Conservation (phyloP, 2,329 filamentous ascomycete species). For the Fusarium virguliforme region DNA sequence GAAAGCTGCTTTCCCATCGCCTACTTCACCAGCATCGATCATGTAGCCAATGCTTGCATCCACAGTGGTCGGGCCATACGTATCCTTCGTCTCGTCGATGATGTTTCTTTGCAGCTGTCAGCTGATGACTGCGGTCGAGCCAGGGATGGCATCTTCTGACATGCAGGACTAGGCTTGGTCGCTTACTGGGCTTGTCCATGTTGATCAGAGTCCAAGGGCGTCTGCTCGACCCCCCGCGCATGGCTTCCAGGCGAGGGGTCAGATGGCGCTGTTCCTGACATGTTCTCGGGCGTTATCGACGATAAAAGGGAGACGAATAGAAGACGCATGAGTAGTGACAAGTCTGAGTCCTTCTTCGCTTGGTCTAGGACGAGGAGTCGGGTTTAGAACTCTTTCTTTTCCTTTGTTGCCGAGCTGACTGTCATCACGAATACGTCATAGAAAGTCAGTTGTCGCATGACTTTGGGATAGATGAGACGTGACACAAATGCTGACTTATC, state of each 20-base stretch:
- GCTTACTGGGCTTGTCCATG: conserved; percentile 30
- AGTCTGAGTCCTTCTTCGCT: background rate
- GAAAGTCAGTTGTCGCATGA: background rate
- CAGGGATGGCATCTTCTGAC: background rate
- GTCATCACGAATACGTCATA: conserved; percentile 27
- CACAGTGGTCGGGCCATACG: conserved; percentile 2
- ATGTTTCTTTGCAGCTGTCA: conserved; percentile 16
- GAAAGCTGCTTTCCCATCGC: background rate
- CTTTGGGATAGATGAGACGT: background rate
- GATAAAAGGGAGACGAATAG: background rate
- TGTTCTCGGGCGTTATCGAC: background rate
- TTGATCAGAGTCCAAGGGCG: conserved; percentile 18
- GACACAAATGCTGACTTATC: background rate
- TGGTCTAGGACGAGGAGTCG: background rate
- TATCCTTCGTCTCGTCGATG: conserved; percentile 28
- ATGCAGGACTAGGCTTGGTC: background rate
- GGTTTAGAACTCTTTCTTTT: background rate
- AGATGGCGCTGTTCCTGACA: conserved; percentile 33
- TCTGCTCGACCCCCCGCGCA: conserved; percentile 16
- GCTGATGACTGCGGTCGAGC: background rate
- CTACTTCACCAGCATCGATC: conserved; percentile 17
- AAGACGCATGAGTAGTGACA: background rate
- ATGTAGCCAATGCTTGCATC: conserved; percentile 23
- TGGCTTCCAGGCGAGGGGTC: conserved; percentile 21
- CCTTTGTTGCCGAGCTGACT: background rate